Conservation (phyloP, 108 stramenopile genomes). For the Chaetoceros muelleri region DNA sequence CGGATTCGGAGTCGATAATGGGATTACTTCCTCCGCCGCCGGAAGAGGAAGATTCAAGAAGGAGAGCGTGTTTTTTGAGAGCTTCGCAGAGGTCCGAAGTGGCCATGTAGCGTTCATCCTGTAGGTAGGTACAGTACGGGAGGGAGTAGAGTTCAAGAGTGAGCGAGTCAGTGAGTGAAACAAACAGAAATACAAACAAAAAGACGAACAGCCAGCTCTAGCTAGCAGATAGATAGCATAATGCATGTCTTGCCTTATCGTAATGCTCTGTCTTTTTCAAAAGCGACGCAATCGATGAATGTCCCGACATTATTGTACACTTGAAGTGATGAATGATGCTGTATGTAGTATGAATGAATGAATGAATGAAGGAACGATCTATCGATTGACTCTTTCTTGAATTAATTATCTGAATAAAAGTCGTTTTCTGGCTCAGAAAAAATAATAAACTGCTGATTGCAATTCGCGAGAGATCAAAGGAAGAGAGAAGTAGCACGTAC, state of each 20-base stretch:
- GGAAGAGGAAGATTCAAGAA: conserved; percentile 10
- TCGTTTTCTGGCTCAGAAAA: no score
- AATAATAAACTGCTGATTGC: no score
- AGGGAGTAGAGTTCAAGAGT: no score
- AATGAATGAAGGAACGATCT: no score
- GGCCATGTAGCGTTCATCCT: conserved; percentile 99
- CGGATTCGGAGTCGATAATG: conserved; percentile 60
- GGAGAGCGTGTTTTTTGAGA: conserved; percentile 56
- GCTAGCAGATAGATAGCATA: neutral
- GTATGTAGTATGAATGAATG: no score
- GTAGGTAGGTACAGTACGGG: conserved; percentile 15
- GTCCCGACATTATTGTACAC: neutral
- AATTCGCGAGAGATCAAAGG: no score
- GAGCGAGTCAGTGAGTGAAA: no score
- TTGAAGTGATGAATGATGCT: no score
- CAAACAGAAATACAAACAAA: neutral
- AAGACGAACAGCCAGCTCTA: neutral
- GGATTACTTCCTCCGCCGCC: conserved; percentile 3
- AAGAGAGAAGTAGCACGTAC: no score
- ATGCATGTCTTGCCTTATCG: conserved; percentile 28
- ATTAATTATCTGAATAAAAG: no score
- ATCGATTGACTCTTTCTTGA: no score
- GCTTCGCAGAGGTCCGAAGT: conserved; percentile 92
- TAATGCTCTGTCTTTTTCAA: conserved; percentile 82
- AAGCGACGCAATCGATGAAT: conserved; percentile 30